Evolutionary conservation across 106 monocot species (phyloP).

Genomic region (Dendrobium huoshanense): DNA sequence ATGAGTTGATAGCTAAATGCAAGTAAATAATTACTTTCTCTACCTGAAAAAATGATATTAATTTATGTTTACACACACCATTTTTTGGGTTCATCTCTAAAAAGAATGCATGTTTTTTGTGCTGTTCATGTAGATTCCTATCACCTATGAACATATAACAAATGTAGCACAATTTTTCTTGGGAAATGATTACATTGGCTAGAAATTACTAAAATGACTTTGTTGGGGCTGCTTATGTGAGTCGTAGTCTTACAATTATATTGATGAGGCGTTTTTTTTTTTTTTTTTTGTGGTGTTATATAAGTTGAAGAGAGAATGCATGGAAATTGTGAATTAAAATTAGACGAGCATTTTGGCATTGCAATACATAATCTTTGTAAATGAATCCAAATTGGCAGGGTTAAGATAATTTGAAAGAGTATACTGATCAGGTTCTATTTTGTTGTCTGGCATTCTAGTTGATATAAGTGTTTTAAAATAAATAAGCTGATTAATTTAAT

Average conservation of each 20-base stretch:
- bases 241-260: background rate
- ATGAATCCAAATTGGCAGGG: background rate
- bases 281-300: background rate
- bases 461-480: too few species aligned
- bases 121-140: background rate
- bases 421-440: background rate
- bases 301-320: background rate
- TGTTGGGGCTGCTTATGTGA: background rate
- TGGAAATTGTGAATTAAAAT: background rate
- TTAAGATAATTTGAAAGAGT: background rate
- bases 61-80: background rate
- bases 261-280: background rate
- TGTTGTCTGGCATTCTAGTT: background rate
- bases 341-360: background rate
- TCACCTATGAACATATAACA: background rate
- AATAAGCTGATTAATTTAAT: too few species aligned
- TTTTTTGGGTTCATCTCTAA: background rate
- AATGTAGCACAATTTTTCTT: background rate
- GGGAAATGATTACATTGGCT: background rate
- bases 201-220: background rate
- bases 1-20: background rate
- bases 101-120: background rate
- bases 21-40: background rate
- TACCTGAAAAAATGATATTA: background rate
- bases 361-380: background rate